Evolutionary conservation across 2,329 filamentous ascomycete genomes (phyloP).

Genomic region (Trichoderma semiorbis): DNA sequence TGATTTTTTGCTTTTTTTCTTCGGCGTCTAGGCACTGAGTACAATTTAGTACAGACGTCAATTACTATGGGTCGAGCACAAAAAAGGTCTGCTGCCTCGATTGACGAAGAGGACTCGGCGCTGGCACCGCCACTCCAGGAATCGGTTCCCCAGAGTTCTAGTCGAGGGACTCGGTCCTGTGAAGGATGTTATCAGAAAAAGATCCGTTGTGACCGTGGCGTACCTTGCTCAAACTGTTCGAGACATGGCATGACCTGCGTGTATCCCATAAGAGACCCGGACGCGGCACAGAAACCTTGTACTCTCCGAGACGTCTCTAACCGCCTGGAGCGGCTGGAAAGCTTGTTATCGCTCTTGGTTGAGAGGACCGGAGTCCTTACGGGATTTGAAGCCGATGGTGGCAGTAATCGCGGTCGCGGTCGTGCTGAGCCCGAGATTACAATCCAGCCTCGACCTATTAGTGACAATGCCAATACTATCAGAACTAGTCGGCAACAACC

Average conservation of each 20-base stretch:
- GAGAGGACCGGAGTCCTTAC: background rate
- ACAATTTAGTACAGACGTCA: background rate
- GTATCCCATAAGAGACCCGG: background rate
- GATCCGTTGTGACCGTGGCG: background rate
- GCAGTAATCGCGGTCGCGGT: background rate
- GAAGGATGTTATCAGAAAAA: background rate
- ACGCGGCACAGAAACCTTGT: background rate
- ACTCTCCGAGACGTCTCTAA: background rate
- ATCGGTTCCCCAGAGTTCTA: background rate
- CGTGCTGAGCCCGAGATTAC: background rate
- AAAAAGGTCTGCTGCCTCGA: background rate
- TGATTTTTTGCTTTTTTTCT: background rate
- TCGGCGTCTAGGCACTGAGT: background rate
- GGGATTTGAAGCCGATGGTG: background rate
- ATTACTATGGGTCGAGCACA: background rate
- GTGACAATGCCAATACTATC: background rate
- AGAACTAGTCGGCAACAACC: background rate
- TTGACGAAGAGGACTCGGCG: background rate
- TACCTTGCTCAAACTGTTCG: background rate
- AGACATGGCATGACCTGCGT: background rate
- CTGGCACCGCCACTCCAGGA: background rate
- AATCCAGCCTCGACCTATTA: background rate
- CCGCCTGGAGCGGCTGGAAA: background rate
- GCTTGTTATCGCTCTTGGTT: background rate
- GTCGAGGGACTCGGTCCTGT: background rate